Conservation (phyloP, 2,329 filamentous ascomycete genomes). For the Fusarium globosum region DNA sequence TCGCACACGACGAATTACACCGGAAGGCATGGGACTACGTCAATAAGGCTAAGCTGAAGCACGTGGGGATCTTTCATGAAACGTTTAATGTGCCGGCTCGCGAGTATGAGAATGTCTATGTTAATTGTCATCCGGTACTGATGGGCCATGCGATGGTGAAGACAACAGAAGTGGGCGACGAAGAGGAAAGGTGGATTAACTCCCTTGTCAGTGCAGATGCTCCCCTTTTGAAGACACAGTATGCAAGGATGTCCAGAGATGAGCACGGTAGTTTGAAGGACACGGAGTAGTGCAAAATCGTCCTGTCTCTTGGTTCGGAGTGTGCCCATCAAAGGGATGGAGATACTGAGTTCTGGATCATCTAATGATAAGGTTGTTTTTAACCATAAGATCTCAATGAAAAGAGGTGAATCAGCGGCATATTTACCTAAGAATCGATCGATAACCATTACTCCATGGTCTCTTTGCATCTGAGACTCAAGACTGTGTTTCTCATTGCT, state of each 20-base stretch:
- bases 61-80: slow-evolving; percentile 67
- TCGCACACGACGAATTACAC: slow-evolving; percentile 62
- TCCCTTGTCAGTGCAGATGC: slow-evolving; percentile 50
- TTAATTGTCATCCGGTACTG: slow-evolving; percentile 55
- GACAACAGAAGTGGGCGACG: slow-evolving; percentile 28
- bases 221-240: slow-evolving; percentile 50
- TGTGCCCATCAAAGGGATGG: no score
- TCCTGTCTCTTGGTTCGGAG: neutral
- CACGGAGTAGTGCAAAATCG: neutral
- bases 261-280: slow-evolving; percentile 33
- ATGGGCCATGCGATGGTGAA: slow-evolving; percentile 48
- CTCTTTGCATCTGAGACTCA: neutral
- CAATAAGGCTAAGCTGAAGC: slow-evolving; percentile 49
- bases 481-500: neutral
- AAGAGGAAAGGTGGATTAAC: slow-evolving; percentile 48
- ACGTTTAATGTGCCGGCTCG: slow-evolving; percentile 58
- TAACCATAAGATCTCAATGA: neutral
- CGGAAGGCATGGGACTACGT: slow-evolving; percentile 63
- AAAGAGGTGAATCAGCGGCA: neutral
- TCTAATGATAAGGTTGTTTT: neutral
- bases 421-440: neutral
- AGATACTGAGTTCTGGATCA: neutral
- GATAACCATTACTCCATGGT: neutral
- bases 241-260: slow-evolving; percentile 47
- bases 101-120: slow-evolving; percentile 64